Evolutionary conservation across 1,139 yeast genomes (phyloP).

Genomic region (Yamadazyma atlantica): DNA sequence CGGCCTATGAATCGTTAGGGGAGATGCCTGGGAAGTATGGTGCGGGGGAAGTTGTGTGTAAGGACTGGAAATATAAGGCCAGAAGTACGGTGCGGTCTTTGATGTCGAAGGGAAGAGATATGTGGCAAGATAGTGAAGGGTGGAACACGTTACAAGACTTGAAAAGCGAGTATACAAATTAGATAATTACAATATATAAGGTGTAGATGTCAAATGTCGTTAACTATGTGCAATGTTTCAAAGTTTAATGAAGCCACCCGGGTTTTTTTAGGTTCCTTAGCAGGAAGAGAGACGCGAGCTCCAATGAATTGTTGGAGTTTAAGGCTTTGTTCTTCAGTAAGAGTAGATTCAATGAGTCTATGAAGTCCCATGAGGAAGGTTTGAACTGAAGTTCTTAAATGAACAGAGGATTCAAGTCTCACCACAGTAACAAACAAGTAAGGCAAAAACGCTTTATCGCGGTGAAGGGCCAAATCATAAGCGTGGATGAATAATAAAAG

Average conservation of each 20-base stretch:
- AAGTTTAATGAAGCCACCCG: conserved; percentile 29
- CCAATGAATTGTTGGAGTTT: neutral
- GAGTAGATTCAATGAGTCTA: neutral
- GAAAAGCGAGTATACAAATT: conserved; percentile 39
- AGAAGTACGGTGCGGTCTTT: conserved; percentile 69
- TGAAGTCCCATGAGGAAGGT: neutral
- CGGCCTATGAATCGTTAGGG: conserved; percentile 87
- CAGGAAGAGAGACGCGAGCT: no score
- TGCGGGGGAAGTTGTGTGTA: conserved; percentile 81
- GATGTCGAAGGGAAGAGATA: conserved; percentile 73
- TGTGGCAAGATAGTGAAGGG: conserved; percentile 80
- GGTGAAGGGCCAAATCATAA: conserved; percentile 22
- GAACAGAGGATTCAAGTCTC: conserved; percentile 44
- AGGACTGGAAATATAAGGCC: conserved; percentile 90
- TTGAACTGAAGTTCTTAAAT: conserved; percentile 25
- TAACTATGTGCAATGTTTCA: conserved; percentile 28
- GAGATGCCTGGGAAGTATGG: conserved; percentile 83
- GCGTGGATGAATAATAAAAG: conserved; percentile 27
- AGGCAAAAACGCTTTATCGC: conserved; percentile 24
- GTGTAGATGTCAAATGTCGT: conserved; percentile 17
- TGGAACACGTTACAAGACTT: conserved; percentile 65
- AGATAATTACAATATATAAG: neutral
- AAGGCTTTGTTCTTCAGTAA: neutral
- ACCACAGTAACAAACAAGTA: conserved; percentile 39
- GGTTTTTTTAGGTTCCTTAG: conserved; percentile 12